Evolutionary conservation across 495 filamentous ascomycete species (phyloP).

Genomic region (Xylaria flabelliformis): DNA sequence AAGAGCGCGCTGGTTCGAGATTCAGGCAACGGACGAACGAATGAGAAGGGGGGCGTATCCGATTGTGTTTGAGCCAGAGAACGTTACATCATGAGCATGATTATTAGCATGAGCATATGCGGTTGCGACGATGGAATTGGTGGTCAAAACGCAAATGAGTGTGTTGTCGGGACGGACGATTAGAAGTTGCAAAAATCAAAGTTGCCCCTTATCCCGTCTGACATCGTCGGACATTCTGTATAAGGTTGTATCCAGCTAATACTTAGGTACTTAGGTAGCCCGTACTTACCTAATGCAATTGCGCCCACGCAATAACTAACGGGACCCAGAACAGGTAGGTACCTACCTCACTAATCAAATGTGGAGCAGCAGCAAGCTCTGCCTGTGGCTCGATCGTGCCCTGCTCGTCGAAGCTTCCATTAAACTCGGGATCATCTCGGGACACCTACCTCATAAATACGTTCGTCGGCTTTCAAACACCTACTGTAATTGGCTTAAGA

Average conservation of each 20-base stretch:
- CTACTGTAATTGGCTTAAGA: too few species aligned
- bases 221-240: background rate
- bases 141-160: background rate
- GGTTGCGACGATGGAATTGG: background rate
- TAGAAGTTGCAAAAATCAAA: background rate
- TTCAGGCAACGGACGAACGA: background rate
- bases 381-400: background rate
- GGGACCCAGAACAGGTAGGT: too few species aligned
- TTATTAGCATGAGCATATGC: background rate
- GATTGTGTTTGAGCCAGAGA: background rate
- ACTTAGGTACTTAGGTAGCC: background rate
- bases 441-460: too few species aligned
- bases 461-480: too few species aligned
- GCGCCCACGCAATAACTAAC: too few species aligned
- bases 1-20: background rate
- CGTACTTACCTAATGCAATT: too few species aligned
- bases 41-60: background rate
- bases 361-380: background rate
- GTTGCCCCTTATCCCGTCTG: background rate
- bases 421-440: too few species aligned
- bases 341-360: too few species aligned
- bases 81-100: slow-evolving; percentile 18
- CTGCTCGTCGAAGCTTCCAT: too few species aligned
- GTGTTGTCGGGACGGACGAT: background rate
- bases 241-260: too few species aligned